Percentiles rank a stretch among this genome's conserved stretches.
Conservation (phyloP, 2,329 filamentous ascomycete genomes). For the Aspergillus fructus region DNA sequence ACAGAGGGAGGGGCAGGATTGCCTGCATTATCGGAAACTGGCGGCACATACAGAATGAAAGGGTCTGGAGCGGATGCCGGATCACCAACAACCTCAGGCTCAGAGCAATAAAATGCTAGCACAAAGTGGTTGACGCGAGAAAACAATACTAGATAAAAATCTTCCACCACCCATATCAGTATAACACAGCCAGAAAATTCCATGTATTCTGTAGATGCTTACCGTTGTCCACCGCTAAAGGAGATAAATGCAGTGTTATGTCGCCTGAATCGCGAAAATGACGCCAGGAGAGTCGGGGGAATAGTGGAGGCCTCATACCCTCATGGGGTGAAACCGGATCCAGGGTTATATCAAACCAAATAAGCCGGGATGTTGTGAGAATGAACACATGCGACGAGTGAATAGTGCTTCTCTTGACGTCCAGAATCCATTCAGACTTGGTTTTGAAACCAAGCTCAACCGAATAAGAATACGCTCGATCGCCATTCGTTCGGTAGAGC, state of each 20-base stretch:
- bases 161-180: constrained; percentile 20
- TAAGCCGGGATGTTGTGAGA: constrained; percentile 53
- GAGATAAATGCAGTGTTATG: constrained; percentile 46
- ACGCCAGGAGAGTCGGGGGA: constrained; percentile 47
- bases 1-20: constrained; percentile 10
- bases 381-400: constrained; percentile 50
- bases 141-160: constrained; percentile 40
- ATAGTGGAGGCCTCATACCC: constrained; percentile 29
- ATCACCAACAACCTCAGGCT: constrained; percentile 21
- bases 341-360: constrained; percentile 43
- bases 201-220: constrained; percentile 11
- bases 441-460: constrained; percentile 39
- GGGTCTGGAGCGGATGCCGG: constrained; percentile 32
- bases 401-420: constrained; percentile 46
- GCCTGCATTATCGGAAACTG: constrained; percentile 9
- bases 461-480: constrained; percentile 24
- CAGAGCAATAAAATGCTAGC: constrained; percentile 32
- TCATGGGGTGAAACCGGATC: constrained; percentile 25
- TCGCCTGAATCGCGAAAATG: constrained; percentile 58
- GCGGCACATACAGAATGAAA: constrained; percentile 31
- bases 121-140: constrained; percentile 39
- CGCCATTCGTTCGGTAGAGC: constrained; percentile 34
- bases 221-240: constrained; percentile 35
- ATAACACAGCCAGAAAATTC: not conserved
- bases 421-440: constrained; percentile 55